Evolutionary conservation across 208 protist genomes (phyloP), one percentile per base, ranked within the genome.

Genomic region (Crithidia bombi): DNA sequence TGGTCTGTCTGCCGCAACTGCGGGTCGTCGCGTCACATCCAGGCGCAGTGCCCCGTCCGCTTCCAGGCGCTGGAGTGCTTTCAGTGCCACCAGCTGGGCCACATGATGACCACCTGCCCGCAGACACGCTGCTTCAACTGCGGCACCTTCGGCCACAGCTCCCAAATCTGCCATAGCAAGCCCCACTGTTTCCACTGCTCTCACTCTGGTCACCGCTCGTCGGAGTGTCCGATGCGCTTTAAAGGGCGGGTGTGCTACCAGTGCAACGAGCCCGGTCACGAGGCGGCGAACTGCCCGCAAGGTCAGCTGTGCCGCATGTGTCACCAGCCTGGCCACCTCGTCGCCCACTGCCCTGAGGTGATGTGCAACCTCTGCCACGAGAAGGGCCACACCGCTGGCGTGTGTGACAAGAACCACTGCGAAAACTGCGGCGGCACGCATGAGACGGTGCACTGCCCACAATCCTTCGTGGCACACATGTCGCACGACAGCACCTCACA

Each of bases 111-210:
- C 35, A 89, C 77, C 25, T 96, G 91, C 69, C 91, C 91, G 3
- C 77, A 85, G 58, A 96, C 88, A 4, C 91, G 89, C 51, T 96
- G 91, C 74, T 96, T 83, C 65, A 96, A 96, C 85, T 96, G 88
- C 66, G 91, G 91, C 59, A 85, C 78, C 50, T 93, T 89, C 63
- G 88, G 91, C 1, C 91, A 96, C 69, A 93, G 85, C 68, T 91
- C 87, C 3, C 86, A 91, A 71, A 71, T 89, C 38, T 96, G 91
- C 64, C 82, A 89, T 74, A 96, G 88, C 78, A 84, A 83, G 57
- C 78, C 80, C 17, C 83, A 93, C 75, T 96, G 91, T 83, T 96
- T 92, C 75, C 88, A 96, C 75, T 96, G 91, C 75, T 84, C 88
- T 32, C 56, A 87, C 65, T 65, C 78, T 1, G 91, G 91, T 11